These are phyloP conservation scores for Boehmeria nivea DNA, from an alignment of 306 rosid genomes.

Conservation along the genomic window DNA sequence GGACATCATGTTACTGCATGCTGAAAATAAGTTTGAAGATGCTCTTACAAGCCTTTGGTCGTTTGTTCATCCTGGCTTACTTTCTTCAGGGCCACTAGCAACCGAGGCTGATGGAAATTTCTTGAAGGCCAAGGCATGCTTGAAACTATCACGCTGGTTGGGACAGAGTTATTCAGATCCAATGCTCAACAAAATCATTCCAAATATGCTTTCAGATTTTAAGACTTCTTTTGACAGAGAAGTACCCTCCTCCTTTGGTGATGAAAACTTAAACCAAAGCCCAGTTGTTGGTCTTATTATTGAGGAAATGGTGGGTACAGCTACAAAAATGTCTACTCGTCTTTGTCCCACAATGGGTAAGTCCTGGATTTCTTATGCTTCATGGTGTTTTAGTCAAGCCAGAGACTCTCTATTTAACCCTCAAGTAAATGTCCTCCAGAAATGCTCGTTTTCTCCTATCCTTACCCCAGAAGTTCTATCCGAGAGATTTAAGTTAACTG, in stretches of 20 bases:
- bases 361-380: conserved; percentile 92
- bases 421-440: conserved; percentile 40
- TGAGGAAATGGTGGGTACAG: conserved; percentile 77
- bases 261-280: conserved; percentile 26
- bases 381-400: conserved; percentile 93
- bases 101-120: conserved; percentile 45
- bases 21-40: conserved; percentile 80
- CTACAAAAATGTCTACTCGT: conserved; percentile 65
- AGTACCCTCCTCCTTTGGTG: conserved; percentile 20
- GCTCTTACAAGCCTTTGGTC: conserved; percentile 83
- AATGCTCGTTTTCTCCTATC: conserved; percentile 60
- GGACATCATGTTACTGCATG: conserved; percentile 66
- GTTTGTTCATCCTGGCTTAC: conserved; percentile 55
- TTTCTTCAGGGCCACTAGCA: conserved; percentile 44
- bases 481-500: conserved; percentile 69
- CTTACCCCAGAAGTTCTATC: conserved; percentile 55
- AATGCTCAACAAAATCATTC: conserved; percentile 45
- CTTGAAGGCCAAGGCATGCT: conserved; percentile 88
- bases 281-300: conserved; percentile 38
- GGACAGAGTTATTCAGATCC: conserved; percentile 50
- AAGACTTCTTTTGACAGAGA: conserved; percentile 35
- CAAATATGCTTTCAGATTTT: conserved; percentile 54
- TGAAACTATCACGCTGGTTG: conserved; percentile 80
- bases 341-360: conserved; percentile 88
- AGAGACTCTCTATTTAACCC: conserved; percentile 49